Evolutionary conservation across 225 moss, liverwort and hornwort genomes (phyloP).

Genomic region (Pseudisothecium myosuroides): DNA sequence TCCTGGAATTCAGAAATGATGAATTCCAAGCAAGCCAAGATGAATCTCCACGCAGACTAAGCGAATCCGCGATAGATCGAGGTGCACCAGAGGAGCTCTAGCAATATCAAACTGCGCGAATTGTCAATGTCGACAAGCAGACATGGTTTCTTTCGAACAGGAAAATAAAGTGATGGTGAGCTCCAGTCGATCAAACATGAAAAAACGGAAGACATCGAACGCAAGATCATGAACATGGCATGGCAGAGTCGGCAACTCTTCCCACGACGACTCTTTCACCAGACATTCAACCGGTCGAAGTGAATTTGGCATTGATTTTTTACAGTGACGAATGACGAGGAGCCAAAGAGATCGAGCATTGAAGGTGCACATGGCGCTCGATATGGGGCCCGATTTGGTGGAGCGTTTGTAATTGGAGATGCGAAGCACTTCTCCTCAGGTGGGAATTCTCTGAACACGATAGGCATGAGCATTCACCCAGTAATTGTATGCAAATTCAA

Average conservation of each 20-base stretch:
- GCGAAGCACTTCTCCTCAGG: conserved; percentile 1
- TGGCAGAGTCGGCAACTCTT: neutral
- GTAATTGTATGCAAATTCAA: neutral
- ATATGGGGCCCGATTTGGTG: neutral
- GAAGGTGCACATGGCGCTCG: neutral
- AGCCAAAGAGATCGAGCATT: neutral
- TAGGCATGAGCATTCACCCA: neutral
- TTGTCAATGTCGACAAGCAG: neutral
- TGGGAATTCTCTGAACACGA: neutral
- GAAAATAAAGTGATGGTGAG: neutral
- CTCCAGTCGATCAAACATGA: neutral
- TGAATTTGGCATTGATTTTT: neutral
- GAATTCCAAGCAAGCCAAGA: neutral
- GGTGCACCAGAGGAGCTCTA: neutral
- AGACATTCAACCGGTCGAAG: neutral
- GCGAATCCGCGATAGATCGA: no score
- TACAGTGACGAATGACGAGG: no score
- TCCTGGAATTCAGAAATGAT: neutral
- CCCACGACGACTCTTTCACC: neutral
- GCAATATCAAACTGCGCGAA: neutral
- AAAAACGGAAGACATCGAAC: neutral
- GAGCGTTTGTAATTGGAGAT: neutral
- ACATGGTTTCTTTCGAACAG: no score
- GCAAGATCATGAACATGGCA: neutral
- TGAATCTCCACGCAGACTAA: neutral